Evolutionary conservation across 208 protist genomes (phyloP), one percentile per base, ranked within the genome.

Genomic region (Acanthamoeba triangularis): DNA sequence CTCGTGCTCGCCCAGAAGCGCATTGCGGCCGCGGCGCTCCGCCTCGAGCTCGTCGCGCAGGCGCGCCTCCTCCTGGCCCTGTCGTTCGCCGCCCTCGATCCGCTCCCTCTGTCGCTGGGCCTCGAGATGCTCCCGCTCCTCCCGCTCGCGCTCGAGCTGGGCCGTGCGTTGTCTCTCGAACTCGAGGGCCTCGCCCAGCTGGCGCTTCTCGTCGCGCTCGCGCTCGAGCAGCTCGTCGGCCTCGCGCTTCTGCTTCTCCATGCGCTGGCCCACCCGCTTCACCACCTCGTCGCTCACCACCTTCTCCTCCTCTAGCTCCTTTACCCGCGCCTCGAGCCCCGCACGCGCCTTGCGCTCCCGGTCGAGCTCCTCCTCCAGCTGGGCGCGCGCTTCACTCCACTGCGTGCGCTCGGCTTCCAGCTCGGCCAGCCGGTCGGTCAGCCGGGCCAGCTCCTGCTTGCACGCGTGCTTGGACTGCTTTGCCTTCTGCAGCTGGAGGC

Each of bases 161-260:
- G 78, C 47, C n/a, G 16, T 18, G 54, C 78, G 54, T 28, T 87
- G 18, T 14, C 78, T 44, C 47, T 87, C 78, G 44, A 14, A 35
- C 78, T 87, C 78, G 14, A 87, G 37, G 10, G 78, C 44, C 78
- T 87, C 47, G 28, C 10, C 35, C 2, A 23, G 4, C 35, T 49
- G 10, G 3, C 41, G 11, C 72, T 80, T 80, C 72, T 49, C 25
- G 0, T 80, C n/a, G 13, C 72, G 72, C 35, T 80, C 25, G 35
- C 54, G 54, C 20, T 59, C 54, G 54, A 59, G 13, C 13, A 59
- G 13, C 54, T 59, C 54, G 18, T 84, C 74, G 41, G 8, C 7
- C 74, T 84, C 74, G 13, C 41, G 10, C 74, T 84, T 84, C 74
- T 54, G 74, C 74, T 84, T 84, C 30, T 84, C 74, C 74, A 84